Base-by-base conservation (phyloP, 2,329 filamentous ascomycete species). In the Pyricularia pennisetigena region DNA sequence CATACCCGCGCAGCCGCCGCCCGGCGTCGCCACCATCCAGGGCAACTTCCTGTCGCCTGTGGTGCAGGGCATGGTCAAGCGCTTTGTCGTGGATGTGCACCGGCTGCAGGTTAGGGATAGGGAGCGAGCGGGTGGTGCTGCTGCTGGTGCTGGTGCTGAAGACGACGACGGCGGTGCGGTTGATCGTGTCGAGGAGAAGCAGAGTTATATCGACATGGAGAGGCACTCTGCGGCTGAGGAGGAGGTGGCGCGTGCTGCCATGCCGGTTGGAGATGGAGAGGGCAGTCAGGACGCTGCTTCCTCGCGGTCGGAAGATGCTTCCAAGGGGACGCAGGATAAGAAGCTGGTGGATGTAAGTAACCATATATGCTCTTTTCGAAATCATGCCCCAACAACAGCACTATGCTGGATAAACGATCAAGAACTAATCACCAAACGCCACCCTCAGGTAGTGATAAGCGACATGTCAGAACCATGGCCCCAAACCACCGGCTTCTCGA, bases 391-490 rank as follows among this genome's bases (percentile, higher is more conserved):
- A 28, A 54, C 7, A 54, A n/a, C 20, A n/a, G 16, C 20, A 54
- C 8, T 54, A 26, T 28, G 5, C 28, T 9, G 9, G 23, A 7
- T 26, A 62, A 0, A 20, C n/a, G 4, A 0, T 14, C 23, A 30
- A 16, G 14, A 4, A 62, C 24, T 28, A 62, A 61, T 2, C 59
- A 23, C 24, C 3, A 24, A 12, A 1, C 6, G 9, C 14, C 20
- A 69, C 29, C 28, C 41, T 24, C 71, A 88, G 85, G 87, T 99
- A 76, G 92, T 99, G 77, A 83, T 99, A 77, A 97, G 93, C 88
- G 95, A 99, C 86, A 99, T 99, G 95, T 99, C 89, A 87, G 94
- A 85, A 85, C 94, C 95, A 90, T 97, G 93, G 93, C 84, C 88
- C 74, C 91, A 92, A 82, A 91, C 86, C 67, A 84, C 85, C 75